Base-by-base conservation (phyloP, 257 asterid species). In the Nicotiana attenuata region DNA sequence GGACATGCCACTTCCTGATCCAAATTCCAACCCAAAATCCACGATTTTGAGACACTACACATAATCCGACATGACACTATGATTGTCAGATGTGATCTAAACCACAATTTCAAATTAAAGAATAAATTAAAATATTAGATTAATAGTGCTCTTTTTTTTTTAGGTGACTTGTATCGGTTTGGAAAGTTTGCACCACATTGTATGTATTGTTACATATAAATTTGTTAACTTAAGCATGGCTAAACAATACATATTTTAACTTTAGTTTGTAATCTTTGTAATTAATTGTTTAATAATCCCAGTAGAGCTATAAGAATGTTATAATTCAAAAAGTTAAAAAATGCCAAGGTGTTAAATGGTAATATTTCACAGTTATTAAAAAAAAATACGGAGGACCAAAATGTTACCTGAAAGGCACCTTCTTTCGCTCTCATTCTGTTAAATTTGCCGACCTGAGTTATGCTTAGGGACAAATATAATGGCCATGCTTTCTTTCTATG, bases 51-150 rank as follows among this genome's bases (percentile, higher is more conserved):
- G 63, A 73, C 79, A 50, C 26, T 14, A 24, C 79, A 73, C 41
- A 24, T 73, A 73, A 47, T 50, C 63, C 79, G 79, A 73, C 79
- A 73, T 47, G 79, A 16, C 79, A 73, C 26, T 14, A 47, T 24
- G 41, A 73, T 28, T 73, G 63, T 73, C 24, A 52, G 64, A 57
- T 26, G 61, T 50, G 61, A 73, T 73, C 24, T 73, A 47, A 5
- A 73, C 61, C 79, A 73, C 63, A 73, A 26, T 26, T 73, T 15
- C 41, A 71, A 24, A 47, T 47, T 45, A 22, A 22, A 45, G 60
- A 69, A n/a, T 4, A 38, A 41, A 38, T 69, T 45, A 10, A 22
- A 45, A 20, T 41, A 38, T 1, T 41, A 69, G 0, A 38, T n/a
- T 45, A 45, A 22, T 26, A 41, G n/a, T 35, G 5, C 0, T 33